Base-by-base conservation (phyloP, 495 filamentous ascomycete genomes). In the Aspergillus nidulans region DNA sequence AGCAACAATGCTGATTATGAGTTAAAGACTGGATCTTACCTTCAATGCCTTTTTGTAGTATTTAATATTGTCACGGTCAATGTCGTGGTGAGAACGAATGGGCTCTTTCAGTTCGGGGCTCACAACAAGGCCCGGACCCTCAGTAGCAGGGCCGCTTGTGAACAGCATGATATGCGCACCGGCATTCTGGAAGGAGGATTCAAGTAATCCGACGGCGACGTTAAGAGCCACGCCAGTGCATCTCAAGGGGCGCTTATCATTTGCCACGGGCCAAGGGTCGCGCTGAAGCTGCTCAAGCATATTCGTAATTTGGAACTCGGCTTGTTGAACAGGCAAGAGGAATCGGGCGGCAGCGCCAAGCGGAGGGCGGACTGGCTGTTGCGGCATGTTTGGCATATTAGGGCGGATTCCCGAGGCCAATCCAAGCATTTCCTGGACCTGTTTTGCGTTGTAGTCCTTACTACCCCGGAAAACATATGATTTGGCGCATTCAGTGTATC, bases 41-140 rank as follows among this genome's bases (percentile, higher is more conserved):
- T 97, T 99, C 13, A 96, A 72, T 41, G 95, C 94, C 73, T 97
- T 97, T 81, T 99, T 99, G 76, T 95, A 97, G 69, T 97, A 97
- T 71, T 97, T 99, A 77, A 96, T 96, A 63, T 97, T 96, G 67
- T 99, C 95, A 36, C 90, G 84, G 64, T 99, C 95, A 67, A 99
- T 99, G 62, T 99, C 95, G 66, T 99, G 95, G 75, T 99, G 95
- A 30, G 95, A 97, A 64, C 95, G 86, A 54, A 99, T 97, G 15
- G 95, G 91, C 68, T 99, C 95, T 69, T 91, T 87, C 58, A 99
- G 73, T 71, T 99, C 95, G n/a, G 92, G 91, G 0, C 91, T 91
- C 69, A 99, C 94, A 32, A 99, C 95, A 79, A 95, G 87, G 47
- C 95, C 95, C 13, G 94, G 95, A 0, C 95, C 95, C 72, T 97